Evolutionary conservation across 2,329 filamentous ascomycete genomes (phyloP), one percentile per base, ranked within the genome.

Genomic region (Chaetomium globosum): DNA sequence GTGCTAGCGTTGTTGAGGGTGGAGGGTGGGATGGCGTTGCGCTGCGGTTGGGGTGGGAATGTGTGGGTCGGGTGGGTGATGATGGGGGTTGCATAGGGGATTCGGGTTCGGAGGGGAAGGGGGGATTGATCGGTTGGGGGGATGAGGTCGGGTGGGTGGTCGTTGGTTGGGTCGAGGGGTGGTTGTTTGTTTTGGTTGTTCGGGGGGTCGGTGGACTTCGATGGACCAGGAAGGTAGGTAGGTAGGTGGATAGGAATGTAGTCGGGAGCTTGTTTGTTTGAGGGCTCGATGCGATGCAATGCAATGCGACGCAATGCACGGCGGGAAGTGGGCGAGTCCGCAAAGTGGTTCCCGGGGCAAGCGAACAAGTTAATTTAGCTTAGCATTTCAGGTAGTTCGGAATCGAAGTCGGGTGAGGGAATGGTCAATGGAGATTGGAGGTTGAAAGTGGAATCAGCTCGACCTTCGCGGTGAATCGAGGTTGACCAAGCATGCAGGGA

Each of bases 71-170:
- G 28, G 33, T 64, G 36, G 67, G 66, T 7, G 65, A 65, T 8
- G 58, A 51, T 39, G 66, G 64, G 43, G 61, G 58, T 28, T 66
- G 65, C 68, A 69, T 70, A 43, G 49, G 55, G 31, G 16, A 57
- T 48, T 21, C 23, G n/a, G 10, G 5, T 36, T 10, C 8, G 33
- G 26, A 2, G 26, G 26, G 26, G 26, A 26, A n/a, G n/a, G 26
- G 26, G 26, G 26, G 26, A 26, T 26, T 8, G 13, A 19, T 49
- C 12, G 56, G 33, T 26, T 48, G 36, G 26, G 21, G 4, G 33
- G 7, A 19, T 26, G 26, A 26, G 26, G 26, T 26, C 26, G 26
- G 26, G 13, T 54, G 12, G 43, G 13, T 56, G 19, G 39, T 26
- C 26, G 26, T 26, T 26, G 26, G 33, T 36, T 36, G 16, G 39